Percentiles rank a stretch among this genome's conserved stretches.
Conservation (phyloP, 2,329 filamentous ascomycete species). For the Penicillium oxalicum region DNA sequence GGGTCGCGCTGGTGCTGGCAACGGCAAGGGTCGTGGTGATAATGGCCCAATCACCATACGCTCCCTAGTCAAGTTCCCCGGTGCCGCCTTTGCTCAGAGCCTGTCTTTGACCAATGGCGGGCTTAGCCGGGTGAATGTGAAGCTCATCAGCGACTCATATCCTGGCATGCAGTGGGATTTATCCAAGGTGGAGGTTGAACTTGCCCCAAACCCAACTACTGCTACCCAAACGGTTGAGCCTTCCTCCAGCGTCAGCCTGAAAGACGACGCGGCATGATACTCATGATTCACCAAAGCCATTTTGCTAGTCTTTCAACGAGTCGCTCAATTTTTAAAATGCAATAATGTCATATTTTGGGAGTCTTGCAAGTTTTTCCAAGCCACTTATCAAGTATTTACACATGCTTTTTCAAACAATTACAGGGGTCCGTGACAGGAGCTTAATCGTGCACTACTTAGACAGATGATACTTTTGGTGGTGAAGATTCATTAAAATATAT, state of each 20-base stretch:
- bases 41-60: constrained; percentile 19
- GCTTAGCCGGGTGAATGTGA: constrained; percentile 55
- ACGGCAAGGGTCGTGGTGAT: constrained; percentile 12
- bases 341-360: too few species aligned
- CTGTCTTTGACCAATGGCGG: constrained; percentile 9
- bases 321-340: too few species aligned
- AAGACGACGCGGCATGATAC: constrained; percentile 3
- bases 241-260: constrained; percentile 14
- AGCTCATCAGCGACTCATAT: constrained; percentile 82
- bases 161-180: constrained; percentile 64
- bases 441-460: too few species aligned
- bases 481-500: too few species aligned
- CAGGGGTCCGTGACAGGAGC: too few species aligned
- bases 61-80: constrained; percentile 31
- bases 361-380: too few species aligned
- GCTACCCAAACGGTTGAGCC: constrained; percentile 15
- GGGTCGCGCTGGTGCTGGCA: constrained; percentile 7
- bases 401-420: too few species aligned
- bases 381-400: too few species aligned
- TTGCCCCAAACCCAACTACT: constrained; percentile 20
- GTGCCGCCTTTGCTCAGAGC: constrained; percentile 12
- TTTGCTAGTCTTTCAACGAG: too few species aligned
- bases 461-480: too few species aligned
- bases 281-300: too few species aligned
- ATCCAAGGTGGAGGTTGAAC: constrained; percentile 46